These are phyloP conservation scores for Galerina marginata DNA, from an alignment of 768 basidiomycete species.

Conservation along the genomic window DNA sequence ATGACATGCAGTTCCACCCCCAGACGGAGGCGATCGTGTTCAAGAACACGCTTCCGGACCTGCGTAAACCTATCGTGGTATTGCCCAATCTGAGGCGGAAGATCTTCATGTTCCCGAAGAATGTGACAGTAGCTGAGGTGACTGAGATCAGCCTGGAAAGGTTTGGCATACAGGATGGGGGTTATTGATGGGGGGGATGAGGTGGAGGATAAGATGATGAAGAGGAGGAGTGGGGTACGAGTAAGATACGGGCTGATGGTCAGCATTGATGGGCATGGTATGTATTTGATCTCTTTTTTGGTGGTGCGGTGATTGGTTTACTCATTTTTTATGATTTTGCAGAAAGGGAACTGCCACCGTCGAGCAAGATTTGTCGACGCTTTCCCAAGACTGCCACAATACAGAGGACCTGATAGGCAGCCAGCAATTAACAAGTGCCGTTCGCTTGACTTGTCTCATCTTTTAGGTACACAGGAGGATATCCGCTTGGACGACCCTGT, in stretches of 20 bases:
- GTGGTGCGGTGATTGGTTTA: conserved; percentile 3
- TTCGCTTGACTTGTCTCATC: conserved; percentile 79
- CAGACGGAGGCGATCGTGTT: conserved; percentile 94
- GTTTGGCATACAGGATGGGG: conserved; percentile 96
- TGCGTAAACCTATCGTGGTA: conserved; percentile 51
- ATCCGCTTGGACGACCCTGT: conserved; percentile 83
- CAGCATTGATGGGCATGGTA: conserved; percentile 68
- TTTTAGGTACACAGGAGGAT: conserved; percentile 76
- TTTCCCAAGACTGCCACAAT: conserved; percentile 73
- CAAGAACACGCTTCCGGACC: conserved; percentile 70
- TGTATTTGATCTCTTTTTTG: conserved; percentile 28
- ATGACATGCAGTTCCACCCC: conserved; percentile 94
- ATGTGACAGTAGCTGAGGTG: conserved; percentile 94
- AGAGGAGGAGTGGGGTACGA: conserved; percentile 76
- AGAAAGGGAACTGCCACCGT: conserved; percentile 83
- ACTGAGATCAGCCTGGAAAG: conserved; percentile 91
- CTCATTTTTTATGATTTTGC: conserved; percentile 8
- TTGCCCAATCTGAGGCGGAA: conserved; percentile 72
- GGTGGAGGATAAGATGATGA: conserved; percentile 89
- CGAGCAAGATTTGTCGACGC: conserved; percentile 87
- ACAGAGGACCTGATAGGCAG: conserved; percentile 66
- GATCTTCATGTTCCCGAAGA: conserved; percentile 91
- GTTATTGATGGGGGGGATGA: conserved; percentile 99
- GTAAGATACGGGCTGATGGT: conserved; percentile 85
- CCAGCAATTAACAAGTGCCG: conserved; percentile 75